phyloP scores from a whole-genome alignment of 352 stramenopile genomes.

The Globisporangium rhizosaccharum region DNA sequence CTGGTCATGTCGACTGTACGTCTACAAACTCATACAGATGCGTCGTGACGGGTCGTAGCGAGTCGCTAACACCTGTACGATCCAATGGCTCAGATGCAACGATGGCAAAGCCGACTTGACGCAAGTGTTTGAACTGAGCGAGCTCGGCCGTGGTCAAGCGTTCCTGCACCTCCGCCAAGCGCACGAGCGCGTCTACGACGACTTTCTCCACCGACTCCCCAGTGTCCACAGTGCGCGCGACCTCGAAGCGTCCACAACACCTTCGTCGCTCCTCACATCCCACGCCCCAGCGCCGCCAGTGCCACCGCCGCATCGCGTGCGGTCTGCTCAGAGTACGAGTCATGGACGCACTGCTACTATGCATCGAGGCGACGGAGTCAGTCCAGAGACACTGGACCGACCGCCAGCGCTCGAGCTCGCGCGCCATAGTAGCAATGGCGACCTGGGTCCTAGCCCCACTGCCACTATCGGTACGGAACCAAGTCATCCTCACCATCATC shows the following conservation, averaged over 20 bases:
- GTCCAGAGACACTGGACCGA: no score
- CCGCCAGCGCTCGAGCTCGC: no score
- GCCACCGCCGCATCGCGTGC: neutral
- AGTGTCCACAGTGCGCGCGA: conserved; percentile 13
- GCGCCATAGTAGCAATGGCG: neutral
- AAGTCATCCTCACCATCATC: no score
- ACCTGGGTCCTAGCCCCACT: neutral
- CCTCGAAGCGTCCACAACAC: neutral
- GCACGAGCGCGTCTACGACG: conserved; percentile 50
- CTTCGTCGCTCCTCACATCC: neutral
- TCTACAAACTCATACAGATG: neutral
- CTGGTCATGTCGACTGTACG: conserved; percentile 65
- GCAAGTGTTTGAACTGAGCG: conserved; percentile 58
- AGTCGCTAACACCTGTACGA: no score
- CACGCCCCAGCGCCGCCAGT: neutral
- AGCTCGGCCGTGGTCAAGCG: conserved; percentile 50
- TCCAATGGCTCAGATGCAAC: conserved; percentile 35
- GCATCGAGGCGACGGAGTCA: no score
- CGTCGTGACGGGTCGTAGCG: no score
- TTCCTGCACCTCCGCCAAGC: conserved; percentile 57
- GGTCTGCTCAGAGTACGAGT: no score
- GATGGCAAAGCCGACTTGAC: conserved; percentile 46
- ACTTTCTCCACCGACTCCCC: conserved; percentile 42
- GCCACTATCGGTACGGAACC: no score
- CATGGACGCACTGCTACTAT: no score